phyloP scores from a whole-genome alignment of 1,284 basidiomycete species.

The Chiua sp. region DNA sequence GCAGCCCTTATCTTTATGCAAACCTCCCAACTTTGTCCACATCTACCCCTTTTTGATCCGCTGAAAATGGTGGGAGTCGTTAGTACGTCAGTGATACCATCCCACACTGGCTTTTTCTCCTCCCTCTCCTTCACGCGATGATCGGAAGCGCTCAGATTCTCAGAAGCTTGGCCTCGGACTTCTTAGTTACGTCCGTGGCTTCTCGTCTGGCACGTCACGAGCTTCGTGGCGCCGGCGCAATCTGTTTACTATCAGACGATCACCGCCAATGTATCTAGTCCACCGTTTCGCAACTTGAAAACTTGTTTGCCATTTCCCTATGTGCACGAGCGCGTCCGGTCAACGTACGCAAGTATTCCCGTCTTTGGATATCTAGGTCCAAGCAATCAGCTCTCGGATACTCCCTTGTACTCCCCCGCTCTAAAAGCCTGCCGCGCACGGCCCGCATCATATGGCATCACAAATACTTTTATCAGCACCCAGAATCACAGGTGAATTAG shows the following conservation, averaged over 20 bases:
- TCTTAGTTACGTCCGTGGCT: conserved; percentile 39
- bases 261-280: conserved; percentile 23
- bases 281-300: conserved; percentile 17
- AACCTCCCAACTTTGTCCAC: conserved; percentile 14
- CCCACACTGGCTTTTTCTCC: conserved; percentile 10
- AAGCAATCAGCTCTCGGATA: conserved; percentile 21
- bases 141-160: conserved; percentile 35
- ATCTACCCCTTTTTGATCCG: conserved; percentile 22
- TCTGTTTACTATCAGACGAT: conserved; percentile 27
- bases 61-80: conserved; percentile 17
- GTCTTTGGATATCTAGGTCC: conserved; percentile 29
- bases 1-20: conserved; percentile 29
- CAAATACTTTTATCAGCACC: conserved; percentile 15
- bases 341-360: conserved; percentile 24
- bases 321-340: conserved; percentile 19
- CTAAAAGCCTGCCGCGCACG: conserved; percentile 22
- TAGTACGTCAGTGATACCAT: conserved; percentile 24
- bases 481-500: conserved; percentile 18
- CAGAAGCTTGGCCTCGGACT: conserved; percentile 40
- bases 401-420: conserved; percentile 28
- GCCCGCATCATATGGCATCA: conserved; percentile 26
- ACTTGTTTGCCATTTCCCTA: conserved; percentile 22
- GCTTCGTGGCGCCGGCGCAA: conserved; percentile 37
- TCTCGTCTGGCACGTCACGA: conserved; percentile 29
- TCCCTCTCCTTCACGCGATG: conserved; percentile 27